Evolutionary conservation across 176 grass and related monocot species (phyloP), one percentile per base, ranked within the genome.

Genomic region (Triticum dicoccoides): DNA sequence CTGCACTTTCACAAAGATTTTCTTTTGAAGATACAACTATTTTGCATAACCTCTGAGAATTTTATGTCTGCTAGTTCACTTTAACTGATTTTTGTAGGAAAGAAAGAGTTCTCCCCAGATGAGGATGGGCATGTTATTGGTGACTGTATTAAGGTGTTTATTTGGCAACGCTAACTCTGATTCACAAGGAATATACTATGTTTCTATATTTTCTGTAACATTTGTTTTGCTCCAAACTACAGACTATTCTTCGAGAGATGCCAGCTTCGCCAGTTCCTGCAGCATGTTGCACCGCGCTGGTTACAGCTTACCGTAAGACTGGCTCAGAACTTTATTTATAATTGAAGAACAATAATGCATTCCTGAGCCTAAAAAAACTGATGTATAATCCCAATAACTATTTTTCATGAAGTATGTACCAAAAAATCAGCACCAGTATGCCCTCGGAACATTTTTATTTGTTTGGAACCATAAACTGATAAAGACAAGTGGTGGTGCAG

Each of bases 121-220:
- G 97, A 99, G 87, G 94, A 99, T 93, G 94, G 88, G 62, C 97
- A 99, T 88, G 94, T 99, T 76, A 91, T 99, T 75, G 97, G 97
- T 80, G 97, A 99, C 77, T 96, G 94, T 82, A 99, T 99, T 86
- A 99, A 99, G 92, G 97, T 99, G 83, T 89, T 74, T 76, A 73
- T 94, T 84, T 72, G 49, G 23, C 76, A 84, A 77, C 4, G 8
- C 75, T 77, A 77, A n/a, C 66, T 87, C 77, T 49, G 29, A 10
- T 47, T 61, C 70, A 42, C 3, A 81, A 23, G 67, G 24, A 81
- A 10, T 87, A 64, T 45, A 69, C 10, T 73, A 42, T 78, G 11
- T 51, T 66, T 32, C 23, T 77, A 61, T 91, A 17, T 83, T 61
- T 41, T 61, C 23, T 78, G 15, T 87, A 39, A 63, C 80, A 61